These are phyloP conservation scores for Epichloe scottii DNA, from an alignment of 2,329 filamentous ascomycete species.

Conservation along the genomic window DNA sequence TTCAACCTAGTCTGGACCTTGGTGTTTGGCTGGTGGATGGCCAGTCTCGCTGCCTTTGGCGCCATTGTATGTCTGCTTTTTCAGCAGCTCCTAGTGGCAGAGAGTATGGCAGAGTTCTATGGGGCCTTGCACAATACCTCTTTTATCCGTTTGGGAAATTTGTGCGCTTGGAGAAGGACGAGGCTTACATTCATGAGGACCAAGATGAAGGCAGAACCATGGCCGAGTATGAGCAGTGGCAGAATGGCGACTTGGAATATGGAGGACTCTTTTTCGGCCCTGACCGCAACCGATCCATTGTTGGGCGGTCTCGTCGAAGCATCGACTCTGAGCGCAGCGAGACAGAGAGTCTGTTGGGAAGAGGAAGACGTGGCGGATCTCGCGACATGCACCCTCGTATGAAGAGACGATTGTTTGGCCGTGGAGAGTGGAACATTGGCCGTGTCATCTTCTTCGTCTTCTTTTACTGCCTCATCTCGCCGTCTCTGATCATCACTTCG, in stretches of 20 bases:
- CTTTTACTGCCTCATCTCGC: conserved; percentile 88
- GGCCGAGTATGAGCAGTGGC: conserved; percentile 98
- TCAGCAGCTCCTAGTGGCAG: conserved; percentile 66
- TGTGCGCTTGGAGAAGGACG: conserved; percentile 84
- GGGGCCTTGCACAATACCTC: conserved; percentile 73
- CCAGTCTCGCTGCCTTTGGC: conserved; percentile 59
- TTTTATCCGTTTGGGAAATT: conserved; percentile 97
- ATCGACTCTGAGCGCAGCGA: conserved; percentile 76
- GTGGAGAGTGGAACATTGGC: conserved; percentile 90
- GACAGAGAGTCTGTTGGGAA: conserved; percentile 76
- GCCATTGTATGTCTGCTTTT: conserved; percentile 65
- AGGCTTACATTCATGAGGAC: conserved; percentile 88
- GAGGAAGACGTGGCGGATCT: conserved; percentile 38
- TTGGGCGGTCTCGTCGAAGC: conserved; percentile 78
- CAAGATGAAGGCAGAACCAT: conserved; percentile 93
- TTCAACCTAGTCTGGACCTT: conserved; percentile 89
- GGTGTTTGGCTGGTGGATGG: conserved; percentile 93
- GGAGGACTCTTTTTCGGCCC: conserved; percentile 94
- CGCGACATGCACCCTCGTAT: conserved; percentile 26
- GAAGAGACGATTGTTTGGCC: conserved; percentile 84
- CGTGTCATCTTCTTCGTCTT: conserved; percentile 92
- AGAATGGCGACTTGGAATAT: conserved; percentile 92
- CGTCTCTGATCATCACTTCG: conserved; percentile 74
- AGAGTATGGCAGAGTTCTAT: conserved; percentile 76
- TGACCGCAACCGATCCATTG: conserved; percentile 59